phyloP scores from a whole-genome alignment of 352 stramenopile species.

The Phytophthora hybrid region DNA sequence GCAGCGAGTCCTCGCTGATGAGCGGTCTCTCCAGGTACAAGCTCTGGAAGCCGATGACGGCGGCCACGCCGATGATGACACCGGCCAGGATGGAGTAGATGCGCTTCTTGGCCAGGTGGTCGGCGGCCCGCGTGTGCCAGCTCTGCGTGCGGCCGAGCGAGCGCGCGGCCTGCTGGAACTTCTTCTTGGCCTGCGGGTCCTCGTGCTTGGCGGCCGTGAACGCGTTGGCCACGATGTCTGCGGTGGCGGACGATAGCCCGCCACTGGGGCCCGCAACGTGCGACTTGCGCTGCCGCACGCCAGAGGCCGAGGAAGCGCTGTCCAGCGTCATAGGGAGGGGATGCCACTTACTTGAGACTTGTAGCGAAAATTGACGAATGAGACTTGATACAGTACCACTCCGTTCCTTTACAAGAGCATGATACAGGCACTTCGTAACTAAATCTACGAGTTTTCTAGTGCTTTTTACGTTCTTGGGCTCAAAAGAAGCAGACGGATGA shows the following conservation, averaged over 20 bases:
- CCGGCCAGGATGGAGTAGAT: slow-evolving; percentile 78
- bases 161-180: slow-evolving; percentile 27
- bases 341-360: slow-evolving; percentile 1
- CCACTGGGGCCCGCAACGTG: neutral
- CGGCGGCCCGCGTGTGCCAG: slow-evolving; percentile 61
- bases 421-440: too few species aligned
- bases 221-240: slow-evolving; percentile 10
- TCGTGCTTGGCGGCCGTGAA: slow-evolving; percentile 20
- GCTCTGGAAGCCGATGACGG: slow-evolving; percentile 58
- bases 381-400: too few species aligned
- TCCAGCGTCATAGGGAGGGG: slow-evolving; percentile 23
- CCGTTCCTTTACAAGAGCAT: too few species aligned
- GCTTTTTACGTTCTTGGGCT: too few species aligned
- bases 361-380: slow-evolving; percentile 22
- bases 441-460: too few species aligned
- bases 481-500: too few species aligned
- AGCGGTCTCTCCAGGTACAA: slow-evolving; percentile 61
- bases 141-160: slow-evolving; percentile 55
- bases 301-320: neutral
- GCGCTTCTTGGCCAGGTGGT: slow-evolving; percentile 68
- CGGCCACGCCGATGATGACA: slow-evolving; percentile 62
- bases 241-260: neutral
- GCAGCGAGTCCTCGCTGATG: slow-evolving; percentile 58
- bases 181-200: slow-evolving; percentile 25
- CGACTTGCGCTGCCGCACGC: slow-evolving; percentile 42